phyloP scores from a whole-genome alignment of 805 yeast genomes.

The Wickerhamomyces subpelliculosus region DNA sequence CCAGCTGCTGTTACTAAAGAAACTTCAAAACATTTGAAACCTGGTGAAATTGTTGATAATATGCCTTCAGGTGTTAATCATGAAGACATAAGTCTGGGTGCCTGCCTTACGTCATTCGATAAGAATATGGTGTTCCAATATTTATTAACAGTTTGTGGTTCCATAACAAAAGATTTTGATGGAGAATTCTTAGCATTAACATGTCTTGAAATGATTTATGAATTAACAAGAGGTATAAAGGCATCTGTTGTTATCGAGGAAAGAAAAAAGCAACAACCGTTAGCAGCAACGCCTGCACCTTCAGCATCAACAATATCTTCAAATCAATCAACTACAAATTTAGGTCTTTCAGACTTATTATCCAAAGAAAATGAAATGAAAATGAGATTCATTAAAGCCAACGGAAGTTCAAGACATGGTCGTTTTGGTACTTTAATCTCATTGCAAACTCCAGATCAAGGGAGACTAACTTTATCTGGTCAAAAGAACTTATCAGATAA shows the following conservation, averaged over 20 bases:
- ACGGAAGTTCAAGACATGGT: conserved; percentile 71
- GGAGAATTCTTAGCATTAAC: conserved; percentile 52
- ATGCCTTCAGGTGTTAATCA: conserved; percentile 50
- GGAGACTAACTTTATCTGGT: conserved; percentile 62
- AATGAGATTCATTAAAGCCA: conserved; percentile 38
- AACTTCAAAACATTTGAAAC: conserved; percentile 30
- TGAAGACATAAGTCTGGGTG: conserved; percentile 64
- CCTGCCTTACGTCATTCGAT: conserved; percentile 52
- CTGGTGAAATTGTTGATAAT: conserved; percentile 22
- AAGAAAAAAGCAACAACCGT: not conserved
- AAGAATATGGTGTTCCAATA: conserved; percentile 68
- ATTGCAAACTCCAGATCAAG: conserved; percentile 53
- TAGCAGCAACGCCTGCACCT: conserved; percentile 1
- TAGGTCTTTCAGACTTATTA: conserved; percentile 35
- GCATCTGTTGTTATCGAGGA: conserved; percentile 15
- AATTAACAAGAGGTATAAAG: conserved; percentile 52
- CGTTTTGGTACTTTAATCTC: conserved; percentile 85
- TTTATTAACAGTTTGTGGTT: conserved; percentile 61
- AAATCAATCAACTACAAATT: not conserved
- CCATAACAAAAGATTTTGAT: conserved; percentile 59
- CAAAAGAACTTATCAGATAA: conserved; percentile 52
- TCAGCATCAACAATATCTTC: conserved; percentile 1
- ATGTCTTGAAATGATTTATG: conserved; percentile 63
- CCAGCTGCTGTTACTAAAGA: conserved; percentile 54
- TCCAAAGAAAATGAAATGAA: conserved; percentile 53